phyloP scores from a whole-genome alignment of 441 rosid species.

The Bruguiera hainesii region DNA sequence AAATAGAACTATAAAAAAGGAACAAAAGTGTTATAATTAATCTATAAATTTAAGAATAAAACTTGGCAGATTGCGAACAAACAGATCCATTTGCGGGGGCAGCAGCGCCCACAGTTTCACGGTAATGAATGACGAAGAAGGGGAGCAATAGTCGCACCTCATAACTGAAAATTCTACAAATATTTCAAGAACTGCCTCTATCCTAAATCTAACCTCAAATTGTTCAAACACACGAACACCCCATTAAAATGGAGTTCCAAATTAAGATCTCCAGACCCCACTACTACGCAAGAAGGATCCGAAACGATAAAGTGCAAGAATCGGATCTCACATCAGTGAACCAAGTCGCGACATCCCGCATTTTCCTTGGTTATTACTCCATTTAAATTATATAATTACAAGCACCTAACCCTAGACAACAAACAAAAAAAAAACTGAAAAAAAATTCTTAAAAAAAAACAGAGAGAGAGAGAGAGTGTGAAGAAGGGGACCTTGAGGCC shows the following conservation, averaged over 20 bases:
- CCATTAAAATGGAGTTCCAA: neutral
- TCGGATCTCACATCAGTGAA: neutral
- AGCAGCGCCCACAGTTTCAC: neutral
- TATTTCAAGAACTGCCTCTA: too few species aligned
- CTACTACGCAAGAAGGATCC: neutral
- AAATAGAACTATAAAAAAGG: neutral
- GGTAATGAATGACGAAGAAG: too few species aligned
- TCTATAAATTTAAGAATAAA: neutral
- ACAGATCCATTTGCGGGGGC: constrained; percentile 11
- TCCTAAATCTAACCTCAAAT: neutral
- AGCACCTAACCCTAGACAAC: too few species aligned
- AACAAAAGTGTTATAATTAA: too few species aligned
- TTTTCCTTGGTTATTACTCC: too few species aligned
- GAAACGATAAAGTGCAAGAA: neutral
- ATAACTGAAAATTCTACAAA: too few species aligned
- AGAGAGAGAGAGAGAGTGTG: neutral
- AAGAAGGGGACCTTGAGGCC: constrained; percentile 62
- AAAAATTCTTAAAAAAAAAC: neutral
- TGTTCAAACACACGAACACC: neutral
- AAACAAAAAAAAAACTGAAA: too few species aligned
- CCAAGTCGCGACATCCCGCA: too few species aligned
- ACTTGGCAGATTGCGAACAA: neutral
- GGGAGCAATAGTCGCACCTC: too few species aligned
- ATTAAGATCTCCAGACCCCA: neutral
- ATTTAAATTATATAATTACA: too few species aligned